Evolutionary conservation across 2,329 filamentous ascomycete species (phyloP).

Genomic region (Apiospora malaysiana): DNA sequence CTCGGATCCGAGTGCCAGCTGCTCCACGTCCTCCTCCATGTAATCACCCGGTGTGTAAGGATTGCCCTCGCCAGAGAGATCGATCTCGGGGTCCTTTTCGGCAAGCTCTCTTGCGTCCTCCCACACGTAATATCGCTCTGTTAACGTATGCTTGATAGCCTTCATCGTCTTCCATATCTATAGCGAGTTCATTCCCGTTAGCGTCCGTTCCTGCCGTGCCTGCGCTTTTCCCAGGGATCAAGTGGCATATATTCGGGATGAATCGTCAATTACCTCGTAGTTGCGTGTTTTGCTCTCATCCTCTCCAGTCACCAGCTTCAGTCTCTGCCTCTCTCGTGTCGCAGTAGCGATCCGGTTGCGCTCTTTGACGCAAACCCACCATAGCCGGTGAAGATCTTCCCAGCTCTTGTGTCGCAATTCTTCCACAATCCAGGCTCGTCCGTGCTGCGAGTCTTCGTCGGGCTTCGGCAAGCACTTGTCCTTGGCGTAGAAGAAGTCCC

Average conservation of each 20-base stretch:
- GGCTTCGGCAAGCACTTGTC: constrained; percentile 74
- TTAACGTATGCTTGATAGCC: constrained; percentile 82
- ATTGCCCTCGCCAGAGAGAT: constrained; percentile 57
- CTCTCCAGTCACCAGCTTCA: constrained; percentile 76
- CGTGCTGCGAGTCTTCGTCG: constrained; percentile 72
- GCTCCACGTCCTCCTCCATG: constrained; percentile 42
- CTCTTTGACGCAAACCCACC: constrained; percentile 95
- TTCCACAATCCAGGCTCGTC: constrained; percentile 81
- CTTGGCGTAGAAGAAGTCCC: constrained; percentile 84
- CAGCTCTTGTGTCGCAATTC: constrained; percentile 90
- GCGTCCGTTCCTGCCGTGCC: constrained; percentile 22
- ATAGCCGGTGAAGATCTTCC: constrained; percentile 90
- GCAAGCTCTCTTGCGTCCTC: constrained; percentile 74
- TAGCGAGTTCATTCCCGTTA: constrained; percentile 1
- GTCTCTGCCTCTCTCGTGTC: constrained; percentile 68
- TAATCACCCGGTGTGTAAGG: constrained; percentile 55
- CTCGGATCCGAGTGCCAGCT: constrained; percentile 41
- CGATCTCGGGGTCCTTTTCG: constrained; percentile 69
- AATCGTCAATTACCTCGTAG: constrained; percentile 61
- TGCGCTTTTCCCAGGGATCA: neutral
- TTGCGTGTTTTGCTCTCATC: constrained; percentile 70
- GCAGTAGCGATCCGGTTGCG: constrained; percentile 87
- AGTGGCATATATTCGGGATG: neutral
- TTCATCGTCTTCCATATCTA: constrained; percentile 81
- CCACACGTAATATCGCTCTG: constrained; percentile 89